Evolutionary conservation across 1,284 basidiomycete genomes (phyloP), one percentile per base, ranked within the genome.

Genomic region (Dichomitus squalens): DNA sequence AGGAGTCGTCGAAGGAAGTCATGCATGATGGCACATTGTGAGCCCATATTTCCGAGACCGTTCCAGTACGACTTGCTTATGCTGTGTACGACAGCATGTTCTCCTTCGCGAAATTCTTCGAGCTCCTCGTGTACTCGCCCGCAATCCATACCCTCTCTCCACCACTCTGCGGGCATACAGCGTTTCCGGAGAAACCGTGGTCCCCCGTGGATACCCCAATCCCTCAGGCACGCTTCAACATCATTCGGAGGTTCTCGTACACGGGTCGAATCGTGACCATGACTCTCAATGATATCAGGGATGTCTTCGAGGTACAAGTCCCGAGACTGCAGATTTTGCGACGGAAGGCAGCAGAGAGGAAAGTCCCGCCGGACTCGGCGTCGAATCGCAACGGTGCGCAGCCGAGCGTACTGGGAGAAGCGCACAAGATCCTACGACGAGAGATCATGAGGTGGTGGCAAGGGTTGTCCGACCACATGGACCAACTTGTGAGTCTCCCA

Each of bases 401-500:
- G 25, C 21, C 41, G 1, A n/a, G 52, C 20, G 36, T 59, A 2
- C 52, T 55, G 3, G 55, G 57, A 14, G 77, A 77, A 4, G 79
- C 81, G 55, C 84, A 79, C 68, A 75, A 75, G 40, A 64, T 70
- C 5, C 68, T 89, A 18, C 71, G 84, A 56, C 72, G 75, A 49
- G 84, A 90, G 68, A 88, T 90, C 53, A 79, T 76, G 66, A 65
- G 64, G 33, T 89, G 85, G 83, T 90, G 86, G 86, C 81, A 84
- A 64, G 77, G 78, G 14, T 70, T 89, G 14, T 75, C 81, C 0
- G 82, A 84, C 54, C 79, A 84, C 68, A 74, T 90, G 60, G 83
- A 86, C 63, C 75, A 77, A 61, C 70, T 90, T 58, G 86, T 86
- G 60, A 47, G 84, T 35, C 16, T 29, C 9, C 25, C 5, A n/a